phyloP scores from a whole-genome alignment of 2,329 filamentous ascomycete genomes.

The Epicoccum sorghinum region DNA sequence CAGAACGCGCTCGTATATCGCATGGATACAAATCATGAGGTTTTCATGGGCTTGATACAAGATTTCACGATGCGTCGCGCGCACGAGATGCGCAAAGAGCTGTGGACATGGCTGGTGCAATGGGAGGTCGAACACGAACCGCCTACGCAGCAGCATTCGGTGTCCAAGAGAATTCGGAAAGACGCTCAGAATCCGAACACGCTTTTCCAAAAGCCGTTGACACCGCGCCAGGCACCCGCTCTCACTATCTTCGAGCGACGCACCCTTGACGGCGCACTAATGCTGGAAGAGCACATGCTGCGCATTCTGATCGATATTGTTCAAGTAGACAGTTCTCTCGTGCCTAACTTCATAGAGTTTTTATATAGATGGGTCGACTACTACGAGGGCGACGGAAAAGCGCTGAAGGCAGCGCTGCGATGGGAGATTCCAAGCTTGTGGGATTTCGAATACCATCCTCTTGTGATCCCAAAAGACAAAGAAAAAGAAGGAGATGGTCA shows the following conservation, averaged over 20 bases:
- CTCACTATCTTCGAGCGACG: conserved; percentile 27
- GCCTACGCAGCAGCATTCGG: conserved; percentile 9
- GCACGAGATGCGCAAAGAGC: conserved; percentile 25
- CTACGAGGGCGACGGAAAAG: conserved; percentile 39
- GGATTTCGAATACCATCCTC: conserved; percentile 43
- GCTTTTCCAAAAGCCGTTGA: background rate
- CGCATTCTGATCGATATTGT: conserved; percentile 42
- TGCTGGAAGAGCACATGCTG: conserved; percentile 36
- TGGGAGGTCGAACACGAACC: conserved; percentile 32
- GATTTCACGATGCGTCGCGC: conserved; percentile 36
- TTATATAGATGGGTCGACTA: conserved; percentile 44
- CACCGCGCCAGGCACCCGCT: conserved; percentile 13
- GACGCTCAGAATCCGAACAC: conserved; percentile 2
- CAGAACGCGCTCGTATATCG: conserved; percentile 34
- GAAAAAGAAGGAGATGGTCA: conserved; percentile 8
- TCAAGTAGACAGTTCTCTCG: conserved; percentile 30
- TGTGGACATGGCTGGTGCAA: conserved; percentile 44
- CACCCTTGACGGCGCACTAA: conserved; percentile 29
- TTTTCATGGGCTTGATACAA: conserved; percentile 37
- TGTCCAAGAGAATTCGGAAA: conserved; percentile 34
- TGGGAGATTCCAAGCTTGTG: conserved; percentile 44
- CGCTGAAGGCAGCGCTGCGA: conserved; percentile 38
- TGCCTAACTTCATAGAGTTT: conserved; percentile 46
- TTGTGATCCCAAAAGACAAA: conserved; percentile 21
- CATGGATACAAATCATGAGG: conserved; percentile 33